phyloP scores from a whole-genome alignment of 768 basidiomycete species.

The Tulasnella sp. region DNA sequence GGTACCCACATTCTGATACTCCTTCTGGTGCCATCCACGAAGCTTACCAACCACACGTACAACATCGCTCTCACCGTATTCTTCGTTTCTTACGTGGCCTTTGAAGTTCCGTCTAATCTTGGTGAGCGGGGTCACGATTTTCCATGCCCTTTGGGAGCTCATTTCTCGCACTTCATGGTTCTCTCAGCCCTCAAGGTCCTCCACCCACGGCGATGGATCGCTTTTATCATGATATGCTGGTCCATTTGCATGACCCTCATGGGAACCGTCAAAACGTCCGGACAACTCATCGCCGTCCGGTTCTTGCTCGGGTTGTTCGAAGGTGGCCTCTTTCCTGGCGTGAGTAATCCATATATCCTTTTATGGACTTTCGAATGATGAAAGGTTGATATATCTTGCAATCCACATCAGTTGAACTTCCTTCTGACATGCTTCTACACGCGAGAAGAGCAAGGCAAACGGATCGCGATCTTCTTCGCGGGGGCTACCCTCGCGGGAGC shows the following conservation, averaged over 20 bases:
- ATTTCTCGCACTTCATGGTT: conserved; percentile 14
- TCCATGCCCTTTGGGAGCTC: no score
- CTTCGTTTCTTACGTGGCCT: conserved; percentile 26
- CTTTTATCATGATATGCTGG: conserved; percentile 18
- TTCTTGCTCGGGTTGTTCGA: conserved; percentile 24
- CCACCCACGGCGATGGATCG: conserved; percentile 20
- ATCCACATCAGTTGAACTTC: conserved; percentile 11
- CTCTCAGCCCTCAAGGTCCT: conserved; percentile 18
- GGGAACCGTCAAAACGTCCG: conserved; percentile 14
- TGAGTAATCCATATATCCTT: conserved; percentile 1
- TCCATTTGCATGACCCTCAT: no score
- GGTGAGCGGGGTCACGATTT: not conserved
- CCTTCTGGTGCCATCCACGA: not conserved
- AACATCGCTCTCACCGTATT: conserved; percentile 19
- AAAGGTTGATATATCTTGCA: no score
- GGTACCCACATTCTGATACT: not conserved
- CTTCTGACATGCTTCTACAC: conserved; percentile 28
- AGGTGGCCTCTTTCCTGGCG: conserved; percentile 25
- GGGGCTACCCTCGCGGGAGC: conserved; percentile 24
- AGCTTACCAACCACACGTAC: not conserved
- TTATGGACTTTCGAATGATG: no score
- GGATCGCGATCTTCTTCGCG: conserved; percentile 26
- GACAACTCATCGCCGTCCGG: conserved; percentile 26
- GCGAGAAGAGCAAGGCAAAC: conserved; percentile 18
- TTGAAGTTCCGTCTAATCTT: conserved; percentile 22